Evolutionary conservation across 768 basidiomycete species (phyloP).

Genomic region (Collybia sordida): DNA sequence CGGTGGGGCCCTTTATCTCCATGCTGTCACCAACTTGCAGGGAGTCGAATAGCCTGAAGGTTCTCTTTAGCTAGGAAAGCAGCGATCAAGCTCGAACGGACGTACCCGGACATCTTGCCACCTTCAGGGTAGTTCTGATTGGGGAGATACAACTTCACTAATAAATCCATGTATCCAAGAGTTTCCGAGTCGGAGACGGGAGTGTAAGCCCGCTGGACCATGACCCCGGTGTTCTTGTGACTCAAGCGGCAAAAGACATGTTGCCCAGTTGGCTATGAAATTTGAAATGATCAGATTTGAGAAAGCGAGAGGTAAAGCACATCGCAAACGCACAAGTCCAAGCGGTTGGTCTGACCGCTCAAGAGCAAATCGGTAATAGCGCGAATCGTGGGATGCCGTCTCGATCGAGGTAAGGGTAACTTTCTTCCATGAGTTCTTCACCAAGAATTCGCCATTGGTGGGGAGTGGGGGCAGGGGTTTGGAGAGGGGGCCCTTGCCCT

Average conservation of each 20-base stretch:
- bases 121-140: too few species aligned
- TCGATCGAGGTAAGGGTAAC: conserved; percentile 37
- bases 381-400: conserved; percentile 46
- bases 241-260: conserved; percentile 55
- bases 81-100: conserved; percentile 28
- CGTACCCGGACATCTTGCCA: conserved; percentile 15
- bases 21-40: conserved; percentile 41
- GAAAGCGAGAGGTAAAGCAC: too few species aligned
- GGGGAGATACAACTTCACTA: conserved; percentile 37
- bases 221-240: conserved; percentile 32
- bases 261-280: conserved; percentile 42
- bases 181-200: conserved; percentile 45
- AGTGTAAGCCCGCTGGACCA: conserved; percentile 60
- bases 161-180: conserved; percentile 47
- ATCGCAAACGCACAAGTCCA: conserved; percentile 31
- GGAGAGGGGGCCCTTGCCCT: conserved; percentile 4
- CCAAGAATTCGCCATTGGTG: conserved; percentile 29
- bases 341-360: conserved; percentile 37
- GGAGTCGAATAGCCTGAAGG: too few species aligned
- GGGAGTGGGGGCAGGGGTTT: conserved; percentile 11
- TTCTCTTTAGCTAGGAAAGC: too few species aligned
- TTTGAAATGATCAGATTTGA: too few species aligned
- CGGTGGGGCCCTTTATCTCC: conserved; percentile 61
- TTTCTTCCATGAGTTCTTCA: conserved; percentile 44
- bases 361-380: conserved; percentile 50